phyloP scores from a whole-genome alignment of 345 rosid genomes.

The Eucalyptus pumila region DNA sequence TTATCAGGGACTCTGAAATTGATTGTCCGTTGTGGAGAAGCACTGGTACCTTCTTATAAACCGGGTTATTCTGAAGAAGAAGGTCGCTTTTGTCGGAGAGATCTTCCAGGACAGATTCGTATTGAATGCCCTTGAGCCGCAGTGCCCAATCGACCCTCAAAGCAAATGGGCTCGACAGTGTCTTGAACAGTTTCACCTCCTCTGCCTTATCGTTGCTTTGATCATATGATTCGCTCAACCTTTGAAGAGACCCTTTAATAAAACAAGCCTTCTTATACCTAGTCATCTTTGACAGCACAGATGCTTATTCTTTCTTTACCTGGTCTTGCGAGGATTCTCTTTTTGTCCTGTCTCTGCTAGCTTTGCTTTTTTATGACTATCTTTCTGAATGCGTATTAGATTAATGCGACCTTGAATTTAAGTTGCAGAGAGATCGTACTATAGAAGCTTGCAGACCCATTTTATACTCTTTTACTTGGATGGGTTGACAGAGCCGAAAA shows the following conservation, averaged over 20 bases:
- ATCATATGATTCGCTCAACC: background rate
- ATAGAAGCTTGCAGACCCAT: background rate
- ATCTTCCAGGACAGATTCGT: background rate
- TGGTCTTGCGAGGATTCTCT: background rate
- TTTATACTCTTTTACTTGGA: background rate
- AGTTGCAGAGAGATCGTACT: background rate
- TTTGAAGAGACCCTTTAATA: background rate
- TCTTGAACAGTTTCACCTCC: background rate
- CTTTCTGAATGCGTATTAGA: background rate
- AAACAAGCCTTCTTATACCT: background rate
- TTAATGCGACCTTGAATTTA: background rate
- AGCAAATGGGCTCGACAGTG: background rate
- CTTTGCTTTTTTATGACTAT: background rate
- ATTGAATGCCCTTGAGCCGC: background rate
- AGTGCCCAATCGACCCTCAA: background rate
- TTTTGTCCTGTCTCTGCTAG: background rate
- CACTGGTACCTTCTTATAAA: background rate
- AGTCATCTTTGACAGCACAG: background rate
- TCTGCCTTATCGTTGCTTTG: background rate
- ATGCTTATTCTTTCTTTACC: background rate
- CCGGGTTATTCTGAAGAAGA: background rate
- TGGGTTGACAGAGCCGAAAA: background rate
- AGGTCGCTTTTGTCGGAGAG: background rate
- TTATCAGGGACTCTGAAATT: background rate
- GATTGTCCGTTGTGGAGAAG: background rate